Conservation (phyloP, 768 basidiomycete genomes). For the Pisolithus orientalis region DNA sequence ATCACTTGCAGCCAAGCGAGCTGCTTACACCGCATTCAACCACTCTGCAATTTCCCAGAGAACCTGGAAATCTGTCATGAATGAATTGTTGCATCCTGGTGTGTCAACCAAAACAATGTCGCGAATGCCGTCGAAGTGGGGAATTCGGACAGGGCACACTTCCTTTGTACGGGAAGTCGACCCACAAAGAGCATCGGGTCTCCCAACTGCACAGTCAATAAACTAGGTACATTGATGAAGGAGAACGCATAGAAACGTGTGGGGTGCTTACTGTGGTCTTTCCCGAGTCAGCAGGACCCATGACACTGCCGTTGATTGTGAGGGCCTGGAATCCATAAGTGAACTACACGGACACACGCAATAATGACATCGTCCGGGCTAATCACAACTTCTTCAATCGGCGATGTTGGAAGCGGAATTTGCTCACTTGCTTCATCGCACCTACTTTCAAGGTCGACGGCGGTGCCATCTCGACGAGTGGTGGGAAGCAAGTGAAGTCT, state of each 20-base stretch:
- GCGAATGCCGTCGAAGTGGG: slow-evolving; percentile 12
- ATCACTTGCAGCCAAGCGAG: background rate
- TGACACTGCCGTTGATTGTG: background rate
- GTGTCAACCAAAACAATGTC: slow-evolving; percentile 12
- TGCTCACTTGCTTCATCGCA: too few species aligned
- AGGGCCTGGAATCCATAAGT: background rate
- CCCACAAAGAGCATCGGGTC: background rate
- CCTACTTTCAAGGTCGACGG: too few species aligned
- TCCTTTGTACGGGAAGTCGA: slow-evolving; percentile 11
- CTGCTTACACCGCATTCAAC: slow-evolving; percentile 20
- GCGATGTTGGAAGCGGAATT: too few species aligned
- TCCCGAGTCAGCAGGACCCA: background rate
- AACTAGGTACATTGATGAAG: background rate
- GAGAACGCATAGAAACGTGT: background rate
- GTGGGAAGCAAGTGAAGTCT: too few species aligned
- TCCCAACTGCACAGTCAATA: background rate
- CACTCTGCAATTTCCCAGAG: slow-evolving; percentile 19
- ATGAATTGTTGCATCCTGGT: slow-evolving; percentile 21
- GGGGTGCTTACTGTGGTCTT: background rate
- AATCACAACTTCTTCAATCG: background rate
- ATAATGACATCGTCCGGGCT: background rate
- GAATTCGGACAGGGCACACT: slow-evolving; percentile 7
- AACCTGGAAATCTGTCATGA: too few species aligned
- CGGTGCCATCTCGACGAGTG: too few species aligned
- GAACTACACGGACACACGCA: background rate